A percentile compares a stretch with the other conserved stretches of the same genome.
Evolutionary conservation across 148 eudicot genomes (phyloP).

Genomic region (Euryodendron excelsum): DNA sequence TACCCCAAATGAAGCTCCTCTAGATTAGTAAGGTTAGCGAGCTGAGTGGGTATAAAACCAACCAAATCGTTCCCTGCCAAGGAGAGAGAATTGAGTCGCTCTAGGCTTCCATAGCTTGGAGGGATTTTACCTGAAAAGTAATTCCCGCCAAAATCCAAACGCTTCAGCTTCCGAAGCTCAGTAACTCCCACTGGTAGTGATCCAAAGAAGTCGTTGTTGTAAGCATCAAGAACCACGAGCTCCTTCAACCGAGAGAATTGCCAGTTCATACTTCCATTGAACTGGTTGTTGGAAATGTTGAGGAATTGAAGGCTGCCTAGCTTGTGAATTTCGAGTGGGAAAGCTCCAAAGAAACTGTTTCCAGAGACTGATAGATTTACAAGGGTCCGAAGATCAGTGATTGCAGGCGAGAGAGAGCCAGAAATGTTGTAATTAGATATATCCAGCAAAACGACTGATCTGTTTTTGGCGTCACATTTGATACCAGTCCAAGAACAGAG

Average conservation of each 20-base stretch:
- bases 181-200: slow-evolving; percentile 35
- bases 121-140: slow-evolving; percentile 54
- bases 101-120: slow-evolving; percentile 31
- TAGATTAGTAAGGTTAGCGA: slow-evolving; percentile 41
- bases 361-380: slow-evolving; percentile 33
- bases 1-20: slow-evolving; percentile 47
- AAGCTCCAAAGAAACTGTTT: slow-evolving; percentile 32
- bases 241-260: slow-evolving; percentile 31
- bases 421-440: slow-evolving; percentile 48
- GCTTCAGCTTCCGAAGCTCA: slow-evolving; percentile 29
- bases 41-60: slow-evolving; percentile 38
- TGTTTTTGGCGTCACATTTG: slow-evolving; percentile 25
- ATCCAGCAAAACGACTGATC: slow-evolving; percentile 33
- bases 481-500: slow-evolving; percentile 42
- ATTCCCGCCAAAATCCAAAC: slow-evolving; percentile 55
- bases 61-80: slow-evolving; percentile 47
- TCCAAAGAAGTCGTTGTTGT: slow-evolving; percentile 47
- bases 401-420: slow-evolving; percentile 40
- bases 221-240: slow-evolving; percentile 44
- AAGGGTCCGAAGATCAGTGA: slow-evolving; percentile 36
- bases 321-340: slow-evolving; percentile 33
- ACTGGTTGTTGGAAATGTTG: slow-evolving; percentile 54
- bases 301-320: slow-evolving; percentile 42
- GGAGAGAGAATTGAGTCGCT: slow-evolving; percentile 34
- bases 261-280: slow-evolving; percentile 50